Base-by-base conservation (phyloP, 2,329 filamentous ascomycete species). In the Orbilia quercus region DNA sequence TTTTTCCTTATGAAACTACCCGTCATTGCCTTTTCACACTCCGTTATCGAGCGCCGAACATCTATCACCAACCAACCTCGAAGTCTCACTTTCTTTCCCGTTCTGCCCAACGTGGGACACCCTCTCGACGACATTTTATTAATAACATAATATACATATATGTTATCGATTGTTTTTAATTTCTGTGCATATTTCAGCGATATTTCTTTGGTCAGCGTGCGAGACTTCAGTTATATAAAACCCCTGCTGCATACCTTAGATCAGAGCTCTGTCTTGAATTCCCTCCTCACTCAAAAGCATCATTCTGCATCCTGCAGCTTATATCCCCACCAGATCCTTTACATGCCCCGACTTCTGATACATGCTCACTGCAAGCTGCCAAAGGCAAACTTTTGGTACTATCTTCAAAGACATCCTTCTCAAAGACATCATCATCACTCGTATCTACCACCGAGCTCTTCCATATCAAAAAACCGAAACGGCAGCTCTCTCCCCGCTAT, bases 21-120 rank as follows among this genome's bases (percentile, higher is more conserved):
- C 28, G 28, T 31, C 28, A 31, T 31, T 31, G 28, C 63, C 25
- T 45, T 25, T n/a, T 45, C 34, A 23, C 40, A 3, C 44, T 65
- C 60, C 60, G 60, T 65, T 42, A 23, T 34, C 16, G 14, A 44
- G 45, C 63, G 63, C 63, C 53, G 44, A 44, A 42, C 36, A 67
- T 25, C 22, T 18, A 57, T 57, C 53, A 28, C 38, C 53, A 57
- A 44, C 53, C 53, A 57, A 22, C 36, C 36, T 40, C 36, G 36
- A 40, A 40, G 9, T 16, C n/a, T 40, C 36, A 40, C 36, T 18
- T 42, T 18, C 4, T 18, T 4, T 18, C 12, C n/a, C n/a, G n/a
- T n/a, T n/a, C n/a, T n/a, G n/a, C n/a, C n/a, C n/a, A n/a, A n/a
- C n/a, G n/a, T n/a, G n/a, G n/a, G n/a, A n/a, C n/a, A n/a, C n/a